Conservation (phyloP, 2,329 filamentous ascomycete genomes). For the Zarea fungicola region DNA sequence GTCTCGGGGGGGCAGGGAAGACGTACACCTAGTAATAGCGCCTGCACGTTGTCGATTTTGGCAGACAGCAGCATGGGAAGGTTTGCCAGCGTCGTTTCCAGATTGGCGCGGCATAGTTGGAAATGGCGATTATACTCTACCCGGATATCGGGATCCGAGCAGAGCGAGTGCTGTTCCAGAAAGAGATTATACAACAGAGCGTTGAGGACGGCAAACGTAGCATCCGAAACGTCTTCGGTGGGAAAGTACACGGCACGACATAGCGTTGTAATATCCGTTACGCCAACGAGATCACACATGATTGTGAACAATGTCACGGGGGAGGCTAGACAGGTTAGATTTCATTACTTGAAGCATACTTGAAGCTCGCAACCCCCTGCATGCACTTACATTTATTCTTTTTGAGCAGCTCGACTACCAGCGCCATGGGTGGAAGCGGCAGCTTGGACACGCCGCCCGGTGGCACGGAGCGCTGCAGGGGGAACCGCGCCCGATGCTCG, state of each 20-base stretch:
- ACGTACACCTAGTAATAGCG: conserved; percentile 53
- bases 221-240: conserved; percentile 45
- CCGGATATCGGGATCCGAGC: conserved; percentile 25
- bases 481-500: conserved; percentile 40
- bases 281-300: conserved; percentile 43
- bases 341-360: no score
- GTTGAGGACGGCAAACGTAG: conserved; percentile 47
- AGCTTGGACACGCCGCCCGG: conserved; percentile 44
- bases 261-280: conserved; percentile 44
- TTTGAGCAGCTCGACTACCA: conserved; percentile 45
- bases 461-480: conserved; percentile 40
- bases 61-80: conserved; percentile 53
- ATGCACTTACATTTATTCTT: conserved; percentile 39
- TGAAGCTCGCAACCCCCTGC: no score
- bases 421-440: conserved; percentile 48
- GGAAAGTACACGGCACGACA: conserved; percentile 48
- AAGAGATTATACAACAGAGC: conserved; percentile 46
- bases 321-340: conserved; percentile 28
- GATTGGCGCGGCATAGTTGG: conserved; percentile 40
- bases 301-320: conserved; percentile 46
- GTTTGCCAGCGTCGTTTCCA: conserved; percentile 45
- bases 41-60: conserved; percentile 50
- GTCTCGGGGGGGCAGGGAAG: not conserved
- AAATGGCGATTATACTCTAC: conserved; percentile 35
- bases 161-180: conserved; percentile 38